Evolutionary conservation across 345 rosid genomes (phyloP), one percentile per base, ranked within the genome.

Genomic region (Syzygium oleosum): DNA sequence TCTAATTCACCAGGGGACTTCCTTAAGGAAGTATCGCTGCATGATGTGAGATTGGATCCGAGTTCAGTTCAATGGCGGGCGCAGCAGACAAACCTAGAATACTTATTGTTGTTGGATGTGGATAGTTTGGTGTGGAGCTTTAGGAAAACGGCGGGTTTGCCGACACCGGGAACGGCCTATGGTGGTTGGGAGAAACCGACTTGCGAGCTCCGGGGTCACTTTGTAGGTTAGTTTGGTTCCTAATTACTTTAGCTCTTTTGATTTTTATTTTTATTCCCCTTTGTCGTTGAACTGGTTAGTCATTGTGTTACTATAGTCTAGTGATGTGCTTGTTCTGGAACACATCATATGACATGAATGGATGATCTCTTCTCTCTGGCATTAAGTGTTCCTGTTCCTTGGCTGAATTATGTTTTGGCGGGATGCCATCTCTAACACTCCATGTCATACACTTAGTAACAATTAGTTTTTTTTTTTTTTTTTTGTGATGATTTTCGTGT

Each of bases 121-220:
- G 97, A 98, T 92, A 91, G 90, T 52, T 86, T 98, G 92, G 90
- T 94, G 3, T 98, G 97, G 98, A 98, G 95, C 90, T 98, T 98
- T 77, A 92, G 98, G 90, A 93, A 96, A 84, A 94, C 92, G 13
- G 98, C 97, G 12, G 98, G 96, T 88, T 93, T 95, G 91, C 87
- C 91, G 34, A 91, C 97, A 13, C 95, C 95, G 0, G 97, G 99
- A 61, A 77, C 84, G n/a, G 77, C 93, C 2, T 95, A 96, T 88
- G 99, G 97, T 63, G 99, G 99, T 22, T 98, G 99, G 99, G 99
- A 98, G 90, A 92, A 21, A 9, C 94, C 98, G 2, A 87, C 49
- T 31, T 21, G 41, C 19, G 98, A 98, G 92, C 97, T 98, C 88
- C 95, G 99, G 13, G 99, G 99, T 29, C 99, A 98, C 93, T 98